These are phyloP conservation scores for Aspergillus egyptiacus DNA, from an alignment of 495 filamentous ascomycete genomes.

Conservation along the genomic window DNA sequence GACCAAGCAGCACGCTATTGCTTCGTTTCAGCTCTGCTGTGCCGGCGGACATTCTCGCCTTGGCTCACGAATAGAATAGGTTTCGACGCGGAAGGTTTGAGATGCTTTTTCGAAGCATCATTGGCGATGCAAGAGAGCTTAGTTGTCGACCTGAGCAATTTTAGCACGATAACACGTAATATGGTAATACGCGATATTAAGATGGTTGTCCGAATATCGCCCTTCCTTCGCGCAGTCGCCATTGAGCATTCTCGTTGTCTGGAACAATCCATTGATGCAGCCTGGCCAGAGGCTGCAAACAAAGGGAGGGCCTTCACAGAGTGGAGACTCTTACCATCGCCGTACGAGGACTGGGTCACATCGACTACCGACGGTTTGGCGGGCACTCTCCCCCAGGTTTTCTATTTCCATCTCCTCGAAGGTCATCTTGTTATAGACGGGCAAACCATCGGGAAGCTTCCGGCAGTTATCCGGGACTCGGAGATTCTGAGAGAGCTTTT, in stretches of 20 bases:
- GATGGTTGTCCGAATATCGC: conserved; percentile 31
- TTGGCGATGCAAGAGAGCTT: conserved; percentile 33
- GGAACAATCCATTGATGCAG: conserved; percentile 17
- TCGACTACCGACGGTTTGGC: conserved; percentile 19
- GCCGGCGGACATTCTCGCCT: conserved; percentile 30
- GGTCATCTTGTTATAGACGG: conserved; percentile 54
- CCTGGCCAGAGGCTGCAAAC: conserved; percentile 12
- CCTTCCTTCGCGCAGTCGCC: conserved; percentile 22
- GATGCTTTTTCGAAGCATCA: conserved; percentile 33
- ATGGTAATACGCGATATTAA: conserved; percentile 46
- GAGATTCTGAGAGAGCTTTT: conserved; percentile 37
- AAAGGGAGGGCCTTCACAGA: conserved; percentile 14
- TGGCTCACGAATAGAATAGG: conserved; percentile 13
- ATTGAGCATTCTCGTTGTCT: too few relatives aligned
- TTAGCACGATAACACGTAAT: conserved; percentile 17
- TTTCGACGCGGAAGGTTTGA: conserved; percentile 20
- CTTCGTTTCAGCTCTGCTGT: conserved; percentile 30
- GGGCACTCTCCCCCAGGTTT: conserved; percentile 10
- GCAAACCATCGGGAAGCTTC: conserved; percentile 44
- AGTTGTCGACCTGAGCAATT: conserved; percentile 13
- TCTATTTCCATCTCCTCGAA: conserved; percentile 50
- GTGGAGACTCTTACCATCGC: conserved; percentile 21
- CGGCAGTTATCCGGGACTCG: conserved; percentile 40
- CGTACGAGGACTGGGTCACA: conserved; percentile 22
- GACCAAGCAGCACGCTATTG: conserved; percentile 23